Evolutionary conservation across 2,329 filamentous ascomycete genomes (phyloP), one percentile per base, ranked within the genome.

Genomic region (Ascochyta clinopodiicola): DNA sequence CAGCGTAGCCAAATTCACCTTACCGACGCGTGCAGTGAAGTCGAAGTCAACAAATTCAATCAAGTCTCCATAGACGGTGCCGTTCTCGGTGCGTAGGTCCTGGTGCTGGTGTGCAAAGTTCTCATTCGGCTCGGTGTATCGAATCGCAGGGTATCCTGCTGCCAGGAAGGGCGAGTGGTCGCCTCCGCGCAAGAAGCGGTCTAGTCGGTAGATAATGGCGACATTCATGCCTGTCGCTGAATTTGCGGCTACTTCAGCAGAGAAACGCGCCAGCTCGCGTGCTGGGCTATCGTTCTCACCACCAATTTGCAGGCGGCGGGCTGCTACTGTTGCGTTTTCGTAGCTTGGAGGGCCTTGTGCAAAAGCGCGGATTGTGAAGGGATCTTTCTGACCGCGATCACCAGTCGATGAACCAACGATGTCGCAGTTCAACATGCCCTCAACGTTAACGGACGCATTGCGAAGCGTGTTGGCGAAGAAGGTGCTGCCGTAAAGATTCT

Each of bases 61-160:
- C 4, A 85, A 62, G 51, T 86, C 84, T 24, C 84, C 84, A 59
- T 83, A 86, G 52, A 82, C 79, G 22, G 76, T 79, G 1, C 81
- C 82, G 44, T 81, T 77, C 43, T 78, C 74, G 12, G 81, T 75
- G 1, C 82, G 76, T 0, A 81, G 61, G 56, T 86, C 78, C 69
- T 86, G 84, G 61, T 86, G 83, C 70, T 86, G 83, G 64, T 86
- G 84, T 4, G 71, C 75, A 65, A 80, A 86, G 64, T 86, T 76
- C 71, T 86, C 84, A 49, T 81, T 78, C 0, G 84, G 82, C 71
- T 86, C 84, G 0, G 83, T 85, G 75, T 84, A 85, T 2, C 84
- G 78, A 13, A 81, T 78, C 0, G 81, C 82, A 4, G 82, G 75
- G 62, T 82, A 86, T 3, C 84, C 84, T n/a, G 79, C 78, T 38